Base-by-base conservation (phyloP, 106 monocot species). In the Allium cepa region DNA sequence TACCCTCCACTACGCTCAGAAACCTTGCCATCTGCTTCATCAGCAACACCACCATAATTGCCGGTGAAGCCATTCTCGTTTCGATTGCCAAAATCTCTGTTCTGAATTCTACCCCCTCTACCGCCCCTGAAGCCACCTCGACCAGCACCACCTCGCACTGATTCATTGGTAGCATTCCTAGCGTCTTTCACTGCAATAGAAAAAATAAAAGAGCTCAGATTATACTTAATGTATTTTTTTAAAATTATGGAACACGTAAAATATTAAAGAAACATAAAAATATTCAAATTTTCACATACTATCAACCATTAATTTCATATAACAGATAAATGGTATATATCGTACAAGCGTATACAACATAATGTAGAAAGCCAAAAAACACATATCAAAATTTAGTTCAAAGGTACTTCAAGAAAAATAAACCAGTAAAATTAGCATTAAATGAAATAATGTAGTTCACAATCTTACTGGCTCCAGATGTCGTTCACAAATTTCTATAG, bases 51-150 rank as follows among this genome's bases (percentile, higher is more conserved):
- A 67, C 67, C 70, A 36, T 72, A 73, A 26, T 56, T 71, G 49
- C 69, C 61, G 5, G 71, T 18, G 58, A 26, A 57, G 56, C 75
- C 68, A 52, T 72, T 77, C 9, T 26, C 51, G 60, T 71, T 77
- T 8, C 70, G 83, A 70, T 79, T 70, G 0, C 70, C 83, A 69
- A 73, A 78, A 46, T 90, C 89, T 59, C 78, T 78, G 26, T 72
- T 64, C 56, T 60, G 73, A 15, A 71, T 63, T 45, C 28, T 60
- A 46, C 67, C 67, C 53, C 67, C 47, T 27, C 87, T 86, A 49
- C 84, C 82, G n/a, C 83, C 93, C 15, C 64, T 51, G 1, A 82
- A 75, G 22, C 83, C 75, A 64, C 74, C 64, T 8, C 56, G 56
- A 11, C 79, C 66, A 11, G 59, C 83, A 28, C 63, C 65, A 11